Evolutionary conservation across 2,329 filamentous ascomycete genomes (phyloP), one percentile per base, ranked within the genome.

Genomic region (Nemania diffusa): DNA sequence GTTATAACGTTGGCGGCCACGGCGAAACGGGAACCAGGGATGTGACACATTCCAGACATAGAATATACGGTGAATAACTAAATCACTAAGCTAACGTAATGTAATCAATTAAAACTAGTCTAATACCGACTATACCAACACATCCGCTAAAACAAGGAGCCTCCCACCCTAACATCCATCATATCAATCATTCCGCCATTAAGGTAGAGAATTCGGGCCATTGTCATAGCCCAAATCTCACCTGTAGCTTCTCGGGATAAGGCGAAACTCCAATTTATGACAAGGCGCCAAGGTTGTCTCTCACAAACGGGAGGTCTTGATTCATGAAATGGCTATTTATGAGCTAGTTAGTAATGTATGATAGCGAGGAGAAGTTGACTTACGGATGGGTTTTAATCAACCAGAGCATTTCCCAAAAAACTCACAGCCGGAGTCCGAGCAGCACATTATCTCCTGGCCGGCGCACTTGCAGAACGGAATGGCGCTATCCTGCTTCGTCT

Each of bases 401-500:
- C 13, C 5, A 55, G 44, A 40, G 48, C 66, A 68, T 29, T 26
- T 8, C 22, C 62, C 66, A 5, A 61, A 29, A 22, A 7, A 1
- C 17, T 55, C 37, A 17, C 67, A 69, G 1, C 64, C 64, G 17
- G 46, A 37, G 51, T 69, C 64, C 5, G 67, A 67, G 61, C 67
- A 67, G 13, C 67, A 67, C 3, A 61, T 13, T 8, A 69, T 40
- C 57, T 32, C 27, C n/a, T 24, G 17, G 8, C 42, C 60, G 1
- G 64, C 62, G 27, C 67, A 69, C 24, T 46, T 20, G 13, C 67
- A 69, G 40, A 50, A 64, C 1, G 67, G 67, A 48, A 69, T 67
- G 2, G 60, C 4, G 52, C 50, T 51, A 15, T 67, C 57, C 24
- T 57, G 46, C 7, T 20, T 57, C 7, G 34, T 26, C 27, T 40